Evolutionary conservation across 2,329 filamentous ascomycete genomes (phyloP), one percentile per base, ranked within the genome.

Genomic region (Mycogone perniciosa): DNA sequence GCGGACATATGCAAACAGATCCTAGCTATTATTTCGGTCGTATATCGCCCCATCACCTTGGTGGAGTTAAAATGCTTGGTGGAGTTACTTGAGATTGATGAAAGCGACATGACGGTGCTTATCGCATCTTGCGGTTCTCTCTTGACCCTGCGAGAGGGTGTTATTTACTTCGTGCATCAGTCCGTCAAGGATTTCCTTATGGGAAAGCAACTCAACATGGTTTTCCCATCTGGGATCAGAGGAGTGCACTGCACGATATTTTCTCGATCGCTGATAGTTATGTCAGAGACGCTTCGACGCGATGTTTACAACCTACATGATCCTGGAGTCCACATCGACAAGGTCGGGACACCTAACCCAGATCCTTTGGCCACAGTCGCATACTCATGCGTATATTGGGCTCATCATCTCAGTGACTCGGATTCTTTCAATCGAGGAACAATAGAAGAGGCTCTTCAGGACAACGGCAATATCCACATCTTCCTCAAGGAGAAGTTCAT

Each of bases 121-220:
- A 57, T 74, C 7, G 31, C 51, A 3, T 10, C 46, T 4, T 75
- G 68, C 54, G 66, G 69, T 31, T 74, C 67, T 11, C 71, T 74
- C 45, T 58, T 74, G 2, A 68, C 62, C 1, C 20, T 70, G 40
- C 58, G 59, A 38, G 50, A 67, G 5, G 49, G 43, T 2, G 57
- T 30, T 0, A 48, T 74, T 6, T 68, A 59, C 48, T 66, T 72
- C 53, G 61, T 75, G 1, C 70, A 76, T 54, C 63, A 72, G 46
- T 73, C 70, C 4, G 72, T 67, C 0, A 71, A 72, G 55, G 70
- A 74, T 5, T 74, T 74, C 51, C 51, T 73, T 5, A 42, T 60
- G 53, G 49, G 58, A 11, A 62, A 67, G 10, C 3, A 13, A 31
- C 13, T 27, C 6, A 13, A 44, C 4, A 46, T 54, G 29, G 57